A percentile compares a stretch with the other conserved stretches of the same genome.
phyloP scores from a whole-genome alignment of 148 eudicot species.

The Dianthus caryophyllus region DNA sequence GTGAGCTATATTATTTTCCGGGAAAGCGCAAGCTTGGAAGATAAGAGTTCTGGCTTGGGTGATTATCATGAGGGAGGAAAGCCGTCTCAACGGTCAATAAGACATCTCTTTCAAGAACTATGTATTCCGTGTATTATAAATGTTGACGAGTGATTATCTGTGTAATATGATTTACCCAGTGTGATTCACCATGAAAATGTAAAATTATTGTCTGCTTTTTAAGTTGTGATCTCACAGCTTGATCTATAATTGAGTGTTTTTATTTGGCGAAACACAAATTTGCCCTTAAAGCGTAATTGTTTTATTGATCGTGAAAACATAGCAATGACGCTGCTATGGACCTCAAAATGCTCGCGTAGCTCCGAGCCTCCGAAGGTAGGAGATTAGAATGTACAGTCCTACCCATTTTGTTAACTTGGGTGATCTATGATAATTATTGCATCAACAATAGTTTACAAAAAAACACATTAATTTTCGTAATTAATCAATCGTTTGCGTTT shows the following conservation, averaged over 20 bases:
- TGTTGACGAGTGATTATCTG: conserved; percentile 20
- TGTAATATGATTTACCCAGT: conserved; percentile 7
- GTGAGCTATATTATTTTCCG: conserved; percentile 47
- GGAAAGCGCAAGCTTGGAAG: conserved; percentile 63
- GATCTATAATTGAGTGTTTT: conserved; percentile 10
- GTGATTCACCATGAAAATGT: neutral
- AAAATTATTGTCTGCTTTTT: conserved; percentile 6
- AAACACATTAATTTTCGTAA: no score
- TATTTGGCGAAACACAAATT: neutral
- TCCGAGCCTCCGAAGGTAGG: no score
- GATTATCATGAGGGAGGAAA: conserved; percentile 22
- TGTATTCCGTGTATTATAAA: conserved; percentile 8
- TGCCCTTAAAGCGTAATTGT: no score
- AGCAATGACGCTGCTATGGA: no score
- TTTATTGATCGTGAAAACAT: no score
- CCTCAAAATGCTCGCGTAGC: no score
- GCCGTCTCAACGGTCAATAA: conserved; percentile 31
- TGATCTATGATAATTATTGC: no score
- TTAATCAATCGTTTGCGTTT: no score
- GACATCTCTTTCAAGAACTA: conserved; percentile 20
- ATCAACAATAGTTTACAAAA: no score
- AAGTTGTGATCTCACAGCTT: conserved; percentile 15
- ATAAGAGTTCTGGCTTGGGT: conserved; percentile 38
- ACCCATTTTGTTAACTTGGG: no score
- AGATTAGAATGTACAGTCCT: no score